phyloP scores from a whole-genome alignment of 148 eudicot species.

The Pharnaceum exiguum region DNA sequence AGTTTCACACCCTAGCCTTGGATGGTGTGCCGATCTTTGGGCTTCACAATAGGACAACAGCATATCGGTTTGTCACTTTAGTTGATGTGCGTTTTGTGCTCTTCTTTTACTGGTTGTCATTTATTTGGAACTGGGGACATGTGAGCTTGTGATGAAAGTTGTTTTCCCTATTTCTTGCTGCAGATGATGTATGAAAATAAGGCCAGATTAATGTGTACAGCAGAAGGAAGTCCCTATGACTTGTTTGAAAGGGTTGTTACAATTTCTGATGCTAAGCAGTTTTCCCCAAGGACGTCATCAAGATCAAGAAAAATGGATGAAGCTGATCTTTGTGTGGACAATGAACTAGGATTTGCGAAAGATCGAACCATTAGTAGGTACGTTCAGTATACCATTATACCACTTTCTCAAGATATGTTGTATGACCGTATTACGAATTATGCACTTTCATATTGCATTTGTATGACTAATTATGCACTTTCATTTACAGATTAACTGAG shows the following conservation, averaged over 20 bases:
- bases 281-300: slow-evolving; percentile 75
- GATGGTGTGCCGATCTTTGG: slow-evolving; percentile 86
- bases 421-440: background rate
- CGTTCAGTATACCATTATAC: too few relatives aligned
- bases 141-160: background rate
- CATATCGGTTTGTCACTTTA: slow-evolving; percentile 91
- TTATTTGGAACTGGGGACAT: background rate
- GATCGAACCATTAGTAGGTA: slow-evolving; percentile 95
- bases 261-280: slow-evolving; percentile 64
- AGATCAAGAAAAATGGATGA: slow-evolving; percentile 72
- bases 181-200: slow-evolving; percentile 95
- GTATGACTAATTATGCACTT: background rate
- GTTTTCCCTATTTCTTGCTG: background rate
- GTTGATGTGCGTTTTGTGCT: slow-evolving; percentile 68
- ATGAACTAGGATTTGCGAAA: slow-evolving; percentile 87
- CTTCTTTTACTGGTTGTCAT: background rate
- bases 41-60: slow-evolving; percentile 77
- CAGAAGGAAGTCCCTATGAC: slow-evolving; percentile 76
- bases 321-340: slow-evolving; percentile 81
- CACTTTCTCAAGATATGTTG: too few relatives aligned
- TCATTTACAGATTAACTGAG: slow-evolving; percentile 67
- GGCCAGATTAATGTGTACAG: slow-evolving; percentile 74
- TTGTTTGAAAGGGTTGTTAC: slow-evolving; percentile 78
- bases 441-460: background rate
- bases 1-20: slow-evolving; percentile 75